A percentile compares a stretch with the other conserved stretches of the same genome.
These are phyloP conservation scores for Aphanomyces euteiches DNA, from an alignment of 352 stramenopile genomes.

Conservation along the genomic window DNA sequence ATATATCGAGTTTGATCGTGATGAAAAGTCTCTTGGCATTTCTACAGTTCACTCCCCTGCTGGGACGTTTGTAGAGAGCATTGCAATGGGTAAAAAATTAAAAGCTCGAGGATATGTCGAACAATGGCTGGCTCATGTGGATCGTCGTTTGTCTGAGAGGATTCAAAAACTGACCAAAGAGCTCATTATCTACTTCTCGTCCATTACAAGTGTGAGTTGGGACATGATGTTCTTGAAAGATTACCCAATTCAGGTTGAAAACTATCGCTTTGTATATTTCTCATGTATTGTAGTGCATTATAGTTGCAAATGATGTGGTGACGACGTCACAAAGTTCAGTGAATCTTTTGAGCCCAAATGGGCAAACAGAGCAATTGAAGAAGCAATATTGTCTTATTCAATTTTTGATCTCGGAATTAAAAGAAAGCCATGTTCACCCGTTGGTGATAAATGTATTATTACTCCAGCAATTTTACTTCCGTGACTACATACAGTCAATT, in stretches of 20 bases:
- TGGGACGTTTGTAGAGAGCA: constrained; percentile 43
- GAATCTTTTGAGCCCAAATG: neutral
- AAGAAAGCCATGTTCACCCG: neutral
- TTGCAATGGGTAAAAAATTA: constrained; percentile 65
- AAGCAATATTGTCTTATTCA: neutral
- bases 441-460: neutral
- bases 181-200: constrained; percentile 27
- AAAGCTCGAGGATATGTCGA: constrained; percentile 66
- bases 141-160: constrained; percentile 57
- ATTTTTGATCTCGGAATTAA: neutral
- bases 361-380: neutral
- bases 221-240: neutral
- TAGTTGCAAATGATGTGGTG: constrained; percentile 18
- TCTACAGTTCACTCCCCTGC: constrained; percentile 37
- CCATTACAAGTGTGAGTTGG: neutral
- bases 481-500: neutral
- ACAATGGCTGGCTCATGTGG: constrained; percentile 57
- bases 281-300: neutral
- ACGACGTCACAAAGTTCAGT: neutral
- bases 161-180: constrained; percentile 54
- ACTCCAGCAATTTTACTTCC: constrained; percentile 21
- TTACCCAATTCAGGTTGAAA: constrained; percentile 3
- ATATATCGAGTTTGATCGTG: neutral
- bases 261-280: neutral
- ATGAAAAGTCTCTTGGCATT: constrained; percentile 23